These are phyloP conservation scores for Claviceps pazoutovae DNA, from an alignment of 2,329 filamentous ascomycete species.

Conservation along the genomic window DNA sequence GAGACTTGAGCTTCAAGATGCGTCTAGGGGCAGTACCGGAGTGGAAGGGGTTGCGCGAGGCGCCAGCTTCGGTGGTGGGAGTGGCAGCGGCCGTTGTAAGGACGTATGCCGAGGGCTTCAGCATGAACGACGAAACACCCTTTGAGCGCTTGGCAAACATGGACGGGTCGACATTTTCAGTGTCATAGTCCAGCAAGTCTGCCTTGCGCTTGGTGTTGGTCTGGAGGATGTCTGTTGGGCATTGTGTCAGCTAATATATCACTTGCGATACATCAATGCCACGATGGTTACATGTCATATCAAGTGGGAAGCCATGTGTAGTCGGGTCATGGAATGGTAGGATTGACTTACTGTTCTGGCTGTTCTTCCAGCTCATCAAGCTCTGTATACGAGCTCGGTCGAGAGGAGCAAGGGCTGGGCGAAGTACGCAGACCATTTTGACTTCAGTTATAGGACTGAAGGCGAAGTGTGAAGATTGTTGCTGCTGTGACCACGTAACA, in stretches of 20 bases:
- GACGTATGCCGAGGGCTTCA: constrained; percentile 35
- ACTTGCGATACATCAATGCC: not conserved
- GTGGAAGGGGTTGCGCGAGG: constrained; percentile 19
- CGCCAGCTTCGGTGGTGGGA: constrained; percentile 17
- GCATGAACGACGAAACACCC: constrained; percentile 29
- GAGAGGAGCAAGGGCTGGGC: constrained; percentile 65
- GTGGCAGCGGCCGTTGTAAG: constrained; percentile 27
- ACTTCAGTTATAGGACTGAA: not conserved
- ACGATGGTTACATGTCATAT: not conserved
- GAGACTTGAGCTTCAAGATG: constrained; percentile 39
- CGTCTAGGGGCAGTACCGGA: constrained; percentile 23
- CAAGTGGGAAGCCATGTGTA: too few relatives aligned
- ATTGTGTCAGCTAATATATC: not conserved
- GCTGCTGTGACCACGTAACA: not conserved
- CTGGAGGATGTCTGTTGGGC: constrained; percentile 25
- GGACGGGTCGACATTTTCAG: constrained; percentile 47
- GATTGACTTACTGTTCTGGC: constrained; percentile 52
- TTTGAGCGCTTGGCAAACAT: constrained; percentile 47
- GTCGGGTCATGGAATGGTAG: not conserved
- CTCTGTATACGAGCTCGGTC: constrained; percentile 55
- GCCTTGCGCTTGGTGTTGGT: constrained; percentile 44
- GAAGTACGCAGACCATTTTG: constrained; percentile 41
- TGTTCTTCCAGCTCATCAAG: constrained; percentile 63
- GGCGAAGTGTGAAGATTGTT: not conserved
- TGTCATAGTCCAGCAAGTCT: constrained; percentile 33